Conservation (phyloP, 139 green algal species). For the Volvox reticuliferus region DNA sequence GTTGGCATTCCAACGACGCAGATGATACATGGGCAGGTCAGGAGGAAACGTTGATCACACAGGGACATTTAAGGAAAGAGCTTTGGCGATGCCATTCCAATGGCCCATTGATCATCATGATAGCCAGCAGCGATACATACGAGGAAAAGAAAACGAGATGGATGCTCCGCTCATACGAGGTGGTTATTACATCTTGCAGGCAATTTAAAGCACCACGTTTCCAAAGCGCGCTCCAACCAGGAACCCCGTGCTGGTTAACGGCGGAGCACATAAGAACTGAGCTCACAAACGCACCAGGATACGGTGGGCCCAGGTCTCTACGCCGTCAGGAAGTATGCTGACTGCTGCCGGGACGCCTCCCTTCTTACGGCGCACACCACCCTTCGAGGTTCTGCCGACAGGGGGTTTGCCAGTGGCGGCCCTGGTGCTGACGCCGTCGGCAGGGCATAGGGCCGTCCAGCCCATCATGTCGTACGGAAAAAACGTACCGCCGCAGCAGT, state of each 20-base stretch:
- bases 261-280: background rate
- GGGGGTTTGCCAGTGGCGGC: too few relatives aligned
- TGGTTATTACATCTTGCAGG: background rate
- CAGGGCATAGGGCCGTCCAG: background rate
- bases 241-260: background rate
- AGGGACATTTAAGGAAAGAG: background rate
- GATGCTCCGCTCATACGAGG: too few relatives aligned
- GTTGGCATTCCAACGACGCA: background rate
- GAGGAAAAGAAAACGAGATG: background rate
- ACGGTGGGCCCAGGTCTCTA: background rate
- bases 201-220: background rate
- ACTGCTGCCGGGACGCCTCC: background rate
- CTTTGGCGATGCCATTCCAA: background rate
- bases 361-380: too few relatives aligned
- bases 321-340: background rate
- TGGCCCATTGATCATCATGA: background rate
- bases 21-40: background rate
- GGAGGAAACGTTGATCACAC: background rate
- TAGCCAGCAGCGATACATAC: background rate
- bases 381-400: background rate
- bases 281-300: background rate
- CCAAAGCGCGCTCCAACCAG: too few relatives aligned
- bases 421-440: too few relatives aligned
- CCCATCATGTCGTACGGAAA: too few relatives aligned
- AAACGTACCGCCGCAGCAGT: too few relatives aligned